These are phyloP conservation scores for Irpex lacteus DNA, from an alignment of 1,284 basidiomycete genomes.

Conservation along the genomic window DNA sequence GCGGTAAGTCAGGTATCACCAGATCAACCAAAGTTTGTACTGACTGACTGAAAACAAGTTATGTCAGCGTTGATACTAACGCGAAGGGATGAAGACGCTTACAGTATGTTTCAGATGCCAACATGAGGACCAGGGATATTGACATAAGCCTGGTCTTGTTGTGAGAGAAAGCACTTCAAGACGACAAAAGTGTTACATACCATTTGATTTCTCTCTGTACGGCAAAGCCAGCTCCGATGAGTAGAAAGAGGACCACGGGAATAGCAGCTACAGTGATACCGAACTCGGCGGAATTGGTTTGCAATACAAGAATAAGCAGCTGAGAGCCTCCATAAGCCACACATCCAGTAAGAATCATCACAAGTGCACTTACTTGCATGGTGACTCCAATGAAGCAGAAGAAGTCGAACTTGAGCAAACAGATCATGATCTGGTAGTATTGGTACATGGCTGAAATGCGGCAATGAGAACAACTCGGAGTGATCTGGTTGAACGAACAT, in stretches of 20 bases:
- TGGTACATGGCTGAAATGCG: slow-evolving; percentile 69
- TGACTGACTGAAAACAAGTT: slow-evolving; percentile 45
- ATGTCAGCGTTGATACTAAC: slow-evolving; percentile 10
- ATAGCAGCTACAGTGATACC: slow-evolving; percentile 79
- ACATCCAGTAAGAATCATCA: too few relatives aligned
- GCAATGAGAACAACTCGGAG: background rate
- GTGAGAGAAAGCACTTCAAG: background rate
- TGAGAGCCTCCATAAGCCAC: slow-evolving; percentile 3
- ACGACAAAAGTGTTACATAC: slow-evolving; percentile 35
- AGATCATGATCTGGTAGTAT: slow-evolving; percentile 82
- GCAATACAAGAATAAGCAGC: slow-evolving; percentile 52
- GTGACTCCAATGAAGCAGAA: slow-evolving; percentile 84
- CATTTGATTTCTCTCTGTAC: slow-evolving; percentile 78
- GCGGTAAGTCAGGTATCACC: background rate
- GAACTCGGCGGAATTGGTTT: slow-evolving; percentile 65
- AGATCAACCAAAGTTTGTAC: slow-evolving; percentile 19
- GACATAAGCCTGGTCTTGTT: slow-evolving; percentile 57
- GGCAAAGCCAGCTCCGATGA: slow-evolving; percentile 65
- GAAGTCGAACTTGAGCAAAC: slow-evolving; percentile 84
- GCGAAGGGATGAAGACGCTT: slow-evolving; percentile 28
- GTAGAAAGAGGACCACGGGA: slow-evolving; percentile 69
- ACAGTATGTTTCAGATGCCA: slow-evolving; percentile 74
- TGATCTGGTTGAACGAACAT: slow-evolving; percentile 23
- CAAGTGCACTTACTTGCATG: slow-evolving; percentile 59
- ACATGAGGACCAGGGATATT: slow-evolving; percentile 66